Evolutionary conservation across 75 land plant species (phyloP).

Genomic region (Isoetes taiwanensis): DNA sequence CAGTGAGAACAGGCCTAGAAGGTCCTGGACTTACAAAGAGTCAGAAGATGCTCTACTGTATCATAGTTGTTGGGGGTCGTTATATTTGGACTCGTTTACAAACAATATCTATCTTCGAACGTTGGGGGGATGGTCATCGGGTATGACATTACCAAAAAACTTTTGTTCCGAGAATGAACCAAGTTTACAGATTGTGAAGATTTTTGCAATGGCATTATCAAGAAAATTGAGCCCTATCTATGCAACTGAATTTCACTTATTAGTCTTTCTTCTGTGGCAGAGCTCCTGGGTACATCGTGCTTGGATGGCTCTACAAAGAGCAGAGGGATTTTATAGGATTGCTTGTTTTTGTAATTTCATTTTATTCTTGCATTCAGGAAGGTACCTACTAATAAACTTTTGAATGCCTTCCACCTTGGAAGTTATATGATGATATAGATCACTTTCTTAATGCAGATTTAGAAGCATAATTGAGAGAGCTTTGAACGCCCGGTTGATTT

Average conservation of each 20-base stretch:
- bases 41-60: slow-evolving; percentile 79
- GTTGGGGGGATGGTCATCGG: slow-evolving; percentile 89
- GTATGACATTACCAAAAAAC: too few relatives aligned
- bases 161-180: too few relatives aligned
- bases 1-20: slow-evolving; percentile 93
- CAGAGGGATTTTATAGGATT: slow-evolving; percentile 73
- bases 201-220: neutral
- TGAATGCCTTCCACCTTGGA: too few relatives aligned
- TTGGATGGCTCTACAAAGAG: slow-evolving; percentile 58
- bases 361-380: slow-evolving; percentile 67
- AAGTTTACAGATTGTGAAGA: too few relatives aligned
- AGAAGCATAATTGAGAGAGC: slow-evolving; percentile 73
- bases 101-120: slow-evolving; percentile 81
- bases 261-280: slow-evolving; percentile 20
- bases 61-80: slow-evolving; percentile 72
- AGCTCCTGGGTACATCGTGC: slow-evolving; percentile 51
- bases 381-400: slow-evolving; percentile 28
- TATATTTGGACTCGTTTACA: slow-evolving; percentile 85
- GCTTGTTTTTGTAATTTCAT: slow-evolving; percentile 60
- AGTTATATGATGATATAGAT: too few relatives aligned
- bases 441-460: slow-evolving; percentile 35
- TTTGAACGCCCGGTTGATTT: slow-evolving; percentile 72
- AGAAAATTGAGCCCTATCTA: neutral
- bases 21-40: slow-evolving; percentile 70
- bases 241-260: neutral